These are phyloP conservation scores for Williopsis jadinii DNA, from an alignment of 1,139 yeast species.

Conservation along the genomic window DNA sequence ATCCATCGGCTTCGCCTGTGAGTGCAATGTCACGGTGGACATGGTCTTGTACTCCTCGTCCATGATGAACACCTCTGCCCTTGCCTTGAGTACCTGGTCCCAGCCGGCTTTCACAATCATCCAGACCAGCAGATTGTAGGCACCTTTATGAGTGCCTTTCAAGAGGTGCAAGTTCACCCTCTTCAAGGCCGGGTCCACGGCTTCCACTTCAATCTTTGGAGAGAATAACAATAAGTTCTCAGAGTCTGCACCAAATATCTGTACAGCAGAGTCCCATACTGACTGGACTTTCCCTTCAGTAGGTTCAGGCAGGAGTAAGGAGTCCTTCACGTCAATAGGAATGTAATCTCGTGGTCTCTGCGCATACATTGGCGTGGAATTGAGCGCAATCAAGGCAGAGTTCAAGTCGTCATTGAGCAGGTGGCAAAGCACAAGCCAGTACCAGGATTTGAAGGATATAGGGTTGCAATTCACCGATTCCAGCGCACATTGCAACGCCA, in stretches of 20 bases:
- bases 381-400: constrained; percentile 73
- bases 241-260: constrained; percentile 55
- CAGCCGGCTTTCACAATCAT: constrained; percentile 74
- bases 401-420: constrained; percentile 64
- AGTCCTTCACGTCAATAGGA: constrained; percentile 58
- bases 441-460: constrained; percentile 82
- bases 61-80: constrained; percentile 91
- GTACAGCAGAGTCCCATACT: constrained; percentile 41
- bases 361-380: constrained; percentile 86
- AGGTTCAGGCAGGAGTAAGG: constrained; percentile 71
- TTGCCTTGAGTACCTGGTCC: constrained; percentile 72
- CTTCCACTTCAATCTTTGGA: constrained; percentile 33
- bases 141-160: constrained; percentile 71
- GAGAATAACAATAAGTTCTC: constrained; percentile 36
- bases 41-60: constrained; percentile 65
- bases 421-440: constrained; percentile 63
- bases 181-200: constrained; percentile 60
- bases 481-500: constrained; percentile 69
- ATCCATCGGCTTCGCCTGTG: constrained; percentile 1
- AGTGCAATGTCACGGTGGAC: constrained; percentile 11
- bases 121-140: constrained; percentile 61
- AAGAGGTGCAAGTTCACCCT: constrained; percentile 72
- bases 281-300: constrained; percentile 51
- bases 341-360: constrained; percentile 54
- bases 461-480: constrained; percentile 79